Evolutionary conservation across 2,329 filamentous ascomycete species (phyloP).

Genomic region (Spiromastix sp.): DNA sequence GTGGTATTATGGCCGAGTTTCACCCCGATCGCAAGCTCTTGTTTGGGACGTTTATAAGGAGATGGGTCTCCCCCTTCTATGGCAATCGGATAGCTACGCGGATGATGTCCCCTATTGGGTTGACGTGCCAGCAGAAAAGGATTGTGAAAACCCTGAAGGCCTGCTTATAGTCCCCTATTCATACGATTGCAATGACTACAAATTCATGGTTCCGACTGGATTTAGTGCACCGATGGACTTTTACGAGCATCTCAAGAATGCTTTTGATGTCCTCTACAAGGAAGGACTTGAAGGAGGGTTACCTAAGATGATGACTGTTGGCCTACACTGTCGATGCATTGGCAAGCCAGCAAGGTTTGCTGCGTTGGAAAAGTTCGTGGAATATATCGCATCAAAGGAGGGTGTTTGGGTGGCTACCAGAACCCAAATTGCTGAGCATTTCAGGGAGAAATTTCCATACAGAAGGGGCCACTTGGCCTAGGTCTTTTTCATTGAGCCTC

Average conservation of each 20-base stretch:
- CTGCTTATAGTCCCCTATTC: constrained; percentile 45
- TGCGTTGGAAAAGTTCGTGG: constrained; percentile 42
- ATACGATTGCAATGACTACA: constrained; percentile 48
- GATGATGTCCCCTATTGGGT: constrained; percentile 48
- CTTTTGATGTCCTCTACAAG: constrained; percentile 44
- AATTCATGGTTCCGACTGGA: constrained; percentile 32
- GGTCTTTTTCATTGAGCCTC: no score
- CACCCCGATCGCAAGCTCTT: constrained; percentile 35
- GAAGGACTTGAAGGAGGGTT: constrained; percentile 38
- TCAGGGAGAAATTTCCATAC: constrained; percentile 1
- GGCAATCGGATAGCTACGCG: constrained; percentile 41
- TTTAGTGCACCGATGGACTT: constrained; percentile 30
- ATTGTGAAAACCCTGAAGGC: constrained; percentile 25
- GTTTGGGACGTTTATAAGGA: constrained; percentile 42
- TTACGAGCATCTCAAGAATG: constrained; percentile 18
- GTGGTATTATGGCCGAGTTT: constrained; percentile 40
- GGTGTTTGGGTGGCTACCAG: constrained; percentile 35
- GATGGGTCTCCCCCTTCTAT: constrained; percentile 41
- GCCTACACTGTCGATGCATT: constrained; percentile 42
- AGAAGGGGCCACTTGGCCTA: neutral
- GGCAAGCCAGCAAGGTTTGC: constrained; percentile 42
- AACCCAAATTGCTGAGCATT: constrained; percentile 27
- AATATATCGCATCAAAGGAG: constrained; percentile 41
- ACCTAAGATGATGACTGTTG: constrained; percentile 49
- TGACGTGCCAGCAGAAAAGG: constrained; percentile 40